Conservation (phyloP, 306 rosid species). For the Cucurbita maxima region DNA sequence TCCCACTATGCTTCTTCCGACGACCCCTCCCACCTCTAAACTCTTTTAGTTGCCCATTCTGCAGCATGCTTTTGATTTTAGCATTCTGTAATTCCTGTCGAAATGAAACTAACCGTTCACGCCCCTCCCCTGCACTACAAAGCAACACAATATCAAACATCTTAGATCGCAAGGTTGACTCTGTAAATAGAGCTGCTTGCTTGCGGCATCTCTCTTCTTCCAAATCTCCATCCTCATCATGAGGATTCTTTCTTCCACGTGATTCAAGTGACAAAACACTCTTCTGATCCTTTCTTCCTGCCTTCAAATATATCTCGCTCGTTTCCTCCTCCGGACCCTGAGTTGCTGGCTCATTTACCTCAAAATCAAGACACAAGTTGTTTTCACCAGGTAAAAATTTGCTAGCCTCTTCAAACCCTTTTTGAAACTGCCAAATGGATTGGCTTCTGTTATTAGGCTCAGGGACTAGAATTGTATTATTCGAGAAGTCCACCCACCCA, state of each 20-base stretch:
- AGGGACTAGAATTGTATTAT: slow-evolving; percentile 28
- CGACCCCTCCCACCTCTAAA: slow-evolving; percentile 40
- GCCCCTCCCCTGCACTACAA: slow-evolving; percentile 37
- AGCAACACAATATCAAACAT: slow-evolving; percentile 56
- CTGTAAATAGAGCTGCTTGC: slow-evolving; percentile 55
- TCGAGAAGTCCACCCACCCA: slow-evolving; percentile 50
- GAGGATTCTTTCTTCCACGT: slow-evolving; percentile 46
- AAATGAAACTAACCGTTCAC: slow-evolving; percentile 23
- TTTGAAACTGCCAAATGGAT: slow-evolving; percentile 64
- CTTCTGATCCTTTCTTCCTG: slow-evolving; percentile 28
- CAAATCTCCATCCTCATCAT: slow-evolving; percentile 27
- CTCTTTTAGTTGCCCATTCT: slow-evolving; percentile 36
- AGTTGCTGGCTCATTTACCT: slow-evolving; percentile 12
- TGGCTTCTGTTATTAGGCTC: slow-evolving; percentile 42
- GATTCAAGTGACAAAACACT: slow-evolving; percentile 15
- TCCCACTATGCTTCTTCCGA: slow-evolving; percentile 50
- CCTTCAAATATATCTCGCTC: slow-evolving; percentile 22
- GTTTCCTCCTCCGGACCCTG: slow-evolving; percentile 12
- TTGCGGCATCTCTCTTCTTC: slow-evolving; percentile 67
- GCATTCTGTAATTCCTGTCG: slow-evolving; percentile 43
- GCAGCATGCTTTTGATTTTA: slow-evolving; percentile 11
- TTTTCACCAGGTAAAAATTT: slow-evolving; percentile 65
- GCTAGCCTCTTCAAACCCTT: slow-evolving; percentile 77
- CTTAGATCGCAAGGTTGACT: slow-evolving; percentile 43
- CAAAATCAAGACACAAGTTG: slow-evolving; percentile 29